Conservation (phyloP, 805 yeast genomes). For the Brettanomyces naardenensis region DNA sequence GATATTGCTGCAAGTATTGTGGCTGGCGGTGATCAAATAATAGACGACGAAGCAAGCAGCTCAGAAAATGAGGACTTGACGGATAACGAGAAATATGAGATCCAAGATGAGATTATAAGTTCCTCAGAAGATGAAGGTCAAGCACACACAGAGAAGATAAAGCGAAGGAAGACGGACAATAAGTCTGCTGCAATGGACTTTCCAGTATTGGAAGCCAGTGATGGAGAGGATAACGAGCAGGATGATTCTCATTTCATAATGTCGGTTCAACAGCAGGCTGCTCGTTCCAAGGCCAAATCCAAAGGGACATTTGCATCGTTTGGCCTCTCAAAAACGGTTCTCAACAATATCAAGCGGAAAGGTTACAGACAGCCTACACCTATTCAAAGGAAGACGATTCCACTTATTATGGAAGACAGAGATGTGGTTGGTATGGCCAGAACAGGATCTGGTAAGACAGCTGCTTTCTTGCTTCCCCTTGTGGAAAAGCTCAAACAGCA, state of each 20-base stretch:
- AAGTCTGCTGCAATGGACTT: slow-evolving; percentile 14
- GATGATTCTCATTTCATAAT: slow-evolving; percentile 12
- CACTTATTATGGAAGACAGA: slow-evolving; percentile 74
- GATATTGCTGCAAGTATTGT: slow-evolving; percentile 62
- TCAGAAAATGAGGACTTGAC: slow-evolving; percentile 6
- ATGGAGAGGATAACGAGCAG: slow-evolving; percentile 21
- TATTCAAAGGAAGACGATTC: slow-evolving; percentile 92
- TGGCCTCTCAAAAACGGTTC: slow-evolving; percentile 69
- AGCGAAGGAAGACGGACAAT: slow-evolving; percentile 11
- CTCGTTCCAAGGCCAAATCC: slow-evolving; percentile 43
- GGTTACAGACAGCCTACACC: slow-evolving; percentile 97
- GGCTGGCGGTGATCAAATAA: slow-evolving; percentile 23
- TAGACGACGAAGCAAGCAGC: slow-evolving; percentile 9
- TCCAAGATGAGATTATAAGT: slow-evolving; percentile 47
- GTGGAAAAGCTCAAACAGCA: slow-evolving; percentile 79
- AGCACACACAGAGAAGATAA: slow-evolving; percentile 16
- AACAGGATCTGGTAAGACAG: slow-evolving; percentile 98
- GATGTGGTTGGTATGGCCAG: slow-evolving; percentile 99
- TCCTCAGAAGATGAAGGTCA: slow-evolving; percentile 38
- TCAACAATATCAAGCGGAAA: slow-evolving; percentile 66
- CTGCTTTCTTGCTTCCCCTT: slow-evolving; percentile 89
- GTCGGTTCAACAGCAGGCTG: slow-evolving; percentile 20
- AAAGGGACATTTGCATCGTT: slow-evolving; percentile 81
- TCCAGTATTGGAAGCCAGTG: slow-evolving; percentile 36
- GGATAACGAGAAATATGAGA: slow-evolving; percentile 15